phyloP scores from a whole-genome alignment of 768 basidiomycete genomes.

The Lenzites betulinus region DNA sequence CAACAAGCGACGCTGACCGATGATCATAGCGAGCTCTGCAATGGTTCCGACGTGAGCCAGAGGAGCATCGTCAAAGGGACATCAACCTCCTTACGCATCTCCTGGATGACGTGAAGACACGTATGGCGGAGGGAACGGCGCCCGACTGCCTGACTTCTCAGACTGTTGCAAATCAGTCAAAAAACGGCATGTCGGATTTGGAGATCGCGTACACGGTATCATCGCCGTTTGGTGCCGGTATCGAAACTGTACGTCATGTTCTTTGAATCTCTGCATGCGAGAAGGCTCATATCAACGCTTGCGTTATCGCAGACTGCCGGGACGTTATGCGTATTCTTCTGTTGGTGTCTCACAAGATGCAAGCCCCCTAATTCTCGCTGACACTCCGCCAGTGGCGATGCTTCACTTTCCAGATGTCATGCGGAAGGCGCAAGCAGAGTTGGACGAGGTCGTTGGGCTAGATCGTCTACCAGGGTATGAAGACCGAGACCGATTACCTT shows the following conservation, averaged over 20 bases:
- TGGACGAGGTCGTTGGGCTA: slow-evolving; percentile 28
- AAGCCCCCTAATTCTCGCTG: neutral
- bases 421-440: slow-evolving; percentile 29
- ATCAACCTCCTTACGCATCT: slow-evolving; percentile 43
- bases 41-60: slow-evolving; percentile 47
- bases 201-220: slow-evolving; percentile 48
- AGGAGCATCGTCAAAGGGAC: slow-evolving; percentile 40
- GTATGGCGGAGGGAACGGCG: slow-evolving; percentile 42
- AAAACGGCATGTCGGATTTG: slow-evolving; percentile 43
- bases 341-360: neutral
- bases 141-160: slow-evolving; percentile 44
- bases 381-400: slow-evolving; percentile 28
- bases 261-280: neutral
- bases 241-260: slow-evolving; percentile 40
- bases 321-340: slow-evolving; percentile 16
- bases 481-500: slow-evolving; percentile 26
- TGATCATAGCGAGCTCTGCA: slow-evolving; percentile 36
- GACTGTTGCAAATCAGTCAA: slow-evolving; percentile 37
- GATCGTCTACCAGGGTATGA: slow-evolving; percentile 29
- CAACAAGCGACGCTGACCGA: neutral
- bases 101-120: slow-evolving; percentile 43
- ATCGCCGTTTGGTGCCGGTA: slow-evolving; percentile 49
- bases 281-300: neutral
- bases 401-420: slow-evolving; percentile 29
- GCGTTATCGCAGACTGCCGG: slow-evolving; percentile 12